Evolutionary conservation across 768 basidiomycete genomes (phyloP).

Genomic region (Pisolithus microcarpus): DNA sequence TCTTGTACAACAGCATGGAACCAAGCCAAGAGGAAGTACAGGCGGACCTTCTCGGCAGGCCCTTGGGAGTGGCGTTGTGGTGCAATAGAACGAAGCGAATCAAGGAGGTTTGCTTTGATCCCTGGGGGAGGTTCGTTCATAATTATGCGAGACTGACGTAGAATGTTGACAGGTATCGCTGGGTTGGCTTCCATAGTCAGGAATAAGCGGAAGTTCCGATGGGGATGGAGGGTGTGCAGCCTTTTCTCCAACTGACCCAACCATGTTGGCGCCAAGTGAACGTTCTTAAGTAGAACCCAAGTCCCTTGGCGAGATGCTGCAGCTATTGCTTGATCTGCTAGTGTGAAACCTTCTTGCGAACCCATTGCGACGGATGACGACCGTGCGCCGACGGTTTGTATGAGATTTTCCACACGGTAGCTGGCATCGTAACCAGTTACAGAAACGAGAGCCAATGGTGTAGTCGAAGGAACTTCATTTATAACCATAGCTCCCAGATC

Average conservation of each 20-base stretch:
- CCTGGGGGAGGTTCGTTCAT: constrained; percentile 99
- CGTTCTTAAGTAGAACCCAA: constrained; percentile 97
- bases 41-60: constrained; percentile 84
- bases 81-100: constrained; percentile 73
- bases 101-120: constrained; percentile 91
- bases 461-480: constrained; percentile 71
- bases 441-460: constrained; percentile 85
- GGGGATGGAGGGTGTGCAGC: constrained; percentile 82
- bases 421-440: constrained; percentile 98
- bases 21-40: constrained; percentile 97
- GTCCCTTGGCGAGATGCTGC: constrained; percentile 86
- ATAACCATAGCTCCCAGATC: constrained; percentile 73
- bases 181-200: constrained; percentile 97
- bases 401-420: constrained; percentile 85
- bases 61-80: constrained; percentile 71
- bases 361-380: constrained; percentile 96
- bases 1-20: constrained; percentile 99
- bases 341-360: constrained; percentile 92
- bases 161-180: constrained; percentile 90
- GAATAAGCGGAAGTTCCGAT: constrained; percentile 92
- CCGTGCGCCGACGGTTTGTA: constrained; percentile 66
- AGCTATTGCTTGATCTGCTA: constrained; percentile 95
- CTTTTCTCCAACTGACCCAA: constrained; percentile 95
- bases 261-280: constrained; percentile 94
- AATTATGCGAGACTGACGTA: constrained; percentile 90